Base-by-base conservation (phyloP, 805 yeast species). In the Sugiyamaella smithiae region DNA sequence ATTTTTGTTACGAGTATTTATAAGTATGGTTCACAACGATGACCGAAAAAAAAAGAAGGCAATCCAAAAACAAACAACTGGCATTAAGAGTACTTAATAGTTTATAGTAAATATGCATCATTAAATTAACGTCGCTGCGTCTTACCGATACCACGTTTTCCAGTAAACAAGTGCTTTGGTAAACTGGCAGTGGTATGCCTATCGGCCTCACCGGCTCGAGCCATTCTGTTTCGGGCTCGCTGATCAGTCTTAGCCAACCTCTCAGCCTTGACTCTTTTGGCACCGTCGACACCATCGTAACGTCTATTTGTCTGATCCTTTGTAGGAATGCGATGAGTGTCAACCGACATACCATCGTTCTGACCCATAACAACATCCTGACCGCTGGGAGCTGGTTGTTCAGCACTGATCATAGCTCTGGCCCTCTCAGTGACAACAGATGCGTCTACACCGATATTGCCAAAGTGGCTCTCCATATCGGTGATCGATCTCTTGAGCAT, bases 81-180 rank as follows among this genome's bases (percentile, higher is more conserved):
- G 33, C 33, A 29, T 29, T 17, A 16, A n/a, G n/a, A n/a, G n/a
- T n/a, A n/a, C n/a, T n/a, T n/a, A n/a, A n/a, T n/a, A n/a, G n/a
- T n/a, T n/a, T n/a, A 14, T 14, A 35, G 6, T 8, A 32, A 35
- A 35, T 16, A 35, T 35, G 38, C 38, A 35, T 35, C 38, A 35
- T 35, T 29, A 29, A 14, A 35, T 61, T 75, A 88, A 77, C 98
- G 91, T 72, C 86, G 80, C 69, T 88, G 96, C 56, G 88, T 83
- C 69, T 84, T 85, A 69, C 97, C 97, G 63, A 81, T 82, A 75
- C 97, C 95, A 73, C 99, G 83, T 79, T 93, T 93, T 73, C 99
- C 99, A 62, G 88, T 73, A 75, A 85, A 86, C 78, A 93, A 76
- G 73, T 93, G 99, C 76, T 90, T 91, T 56, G 97, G 96, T 73